Base-by-base conservation (phyloP, 306 rosid species). In the Pyrus communis region DNA sequence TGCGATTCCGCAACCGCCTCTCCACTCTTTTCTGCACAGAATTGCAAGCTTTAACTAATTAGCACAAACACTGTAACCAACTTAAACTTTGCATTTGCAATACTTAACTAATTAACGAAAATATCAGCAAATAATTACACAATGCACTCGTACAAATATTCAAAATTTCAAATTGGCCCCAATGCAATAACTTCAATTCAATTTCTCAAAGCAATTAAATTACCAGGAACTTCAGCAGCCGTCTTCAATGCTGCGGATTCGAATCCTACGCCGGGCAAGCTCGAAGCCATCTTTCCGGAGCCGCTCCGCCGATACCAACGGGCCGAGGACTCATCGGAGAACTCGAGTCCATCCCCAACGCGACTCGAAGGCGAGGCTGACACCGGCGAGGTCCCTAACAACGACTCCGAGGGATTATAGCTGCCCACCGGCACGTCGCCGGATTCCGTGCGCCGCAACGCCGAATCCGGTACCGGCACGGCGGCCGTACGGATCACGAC, bases 391-490 rank as follows among this genome's bases (percentile, higher is more conserved):
- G 90, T 80, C 28, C 82, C 86, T 8, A 87, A 82, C 18, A 91
- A 65, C 28, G 85, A 81, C 52, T 78, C 85, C 27, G 83, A 67
- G 3, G 92, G 88, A 45, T 88, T 87, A 71, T 82, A 89, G 83
- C 93, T 91, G 31, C 92, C 96, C 17, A 86, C 68, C 0, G 80
- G 76, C 17, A 90, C 52, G 2, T 87, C 91, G 11, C 75, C 82
- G 67, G 86, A 58, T 3, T 15, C 65, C 54, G 68, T 75, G 30
- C 86, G 89, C 27, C 90, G 84, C 33, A 79, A 19, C 13, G 87
- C 84, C 4, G 93, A 57, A 11, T 84, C 93, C 3, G 93, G 91
- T 14, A 89, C 91, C 0, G 93, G 91, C 0, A 89, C 71, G 31
- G 92, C 88, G 11, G 91, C 90, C 35, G 90, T 84, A 33, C 84